phyloP scores from a whole-genome alignment of 1,284 basidiomycete species.

The Ustilago crameri region DNA sequence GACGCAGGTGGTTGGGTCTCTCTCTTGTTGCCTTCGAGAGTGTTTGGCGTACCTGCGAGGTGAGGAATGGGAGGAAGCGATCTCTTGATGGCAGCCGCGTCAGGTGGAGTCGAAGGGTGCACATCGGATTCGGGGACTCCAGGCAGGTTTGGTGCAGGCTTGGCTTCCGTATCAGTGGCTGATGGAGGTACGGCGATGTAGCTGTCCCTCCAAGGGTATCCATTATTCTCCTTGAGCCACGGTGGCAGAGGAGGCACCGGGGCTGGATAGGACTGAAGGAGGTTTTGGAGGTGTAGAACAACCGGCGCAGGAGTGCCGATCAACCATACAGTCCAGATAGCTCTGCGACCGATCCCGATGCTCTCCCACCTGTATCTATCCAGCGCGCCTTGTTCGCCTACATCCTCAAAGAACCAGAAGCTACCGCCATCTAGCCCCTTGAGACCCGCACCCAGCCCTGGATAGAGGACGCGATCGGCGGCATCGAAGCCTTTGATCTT shows the following conservation, averaged over 20 bases:
- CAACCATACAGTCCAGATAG: slow-evolving; percentile 57
- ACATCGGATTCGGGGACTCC: not conserved
- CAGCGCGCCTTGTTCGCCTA: slow-evolving; percentile 44
- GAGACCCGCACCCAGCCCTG: slow-evolving; percentile 42
- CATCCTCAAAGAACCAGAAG: slow-evolving; percentile 57
- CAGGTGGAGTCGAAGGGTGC: not conserved
- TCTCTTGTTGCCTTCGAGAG: not conserved
- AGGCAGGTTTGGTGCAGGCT: not conserved
- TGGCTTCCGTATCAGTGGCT: not conserved
- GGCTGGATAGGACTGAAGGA: slow-evolving; percentile 36
- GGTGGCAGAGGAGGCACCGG: slow-evolving; percentile 24
- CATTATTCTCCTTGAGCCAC: slow-evolving; percentile 30
- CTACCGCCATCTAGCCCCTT: slow-evolving; percentile 49
- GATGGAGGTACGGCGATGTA: slow-evolving; percentile 8
- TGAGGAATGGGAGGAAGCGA: slow-evolving; percentile 9
- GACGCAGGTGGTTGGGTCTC: too few species aligned
- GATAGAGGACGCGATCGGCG: slow-evolving; percentile 29
- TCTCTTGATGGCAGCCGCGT: not conserved
- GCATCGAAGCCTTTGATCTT: slow-evolving; percentile 36
- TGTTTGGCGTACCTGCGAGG: not conserved
- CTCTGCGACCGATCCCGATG: slow-evolving; percentile 33
- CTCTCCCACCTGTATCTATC: slow-evolving; percentile 38
- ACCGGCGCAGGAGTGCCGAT: slow-evolving; percentile 43
- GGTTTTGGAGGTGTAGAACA: slow-evolving; percentile 27
- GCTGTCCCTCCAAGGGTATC: slow-evolving; percentile 41